Percentiles rank a stretch among this genome's conserved stretches.
phyloP scores from a whole-genome alignment of 192 early-diverging fungal genomes.

The Podochytrium sp. region DNA sequence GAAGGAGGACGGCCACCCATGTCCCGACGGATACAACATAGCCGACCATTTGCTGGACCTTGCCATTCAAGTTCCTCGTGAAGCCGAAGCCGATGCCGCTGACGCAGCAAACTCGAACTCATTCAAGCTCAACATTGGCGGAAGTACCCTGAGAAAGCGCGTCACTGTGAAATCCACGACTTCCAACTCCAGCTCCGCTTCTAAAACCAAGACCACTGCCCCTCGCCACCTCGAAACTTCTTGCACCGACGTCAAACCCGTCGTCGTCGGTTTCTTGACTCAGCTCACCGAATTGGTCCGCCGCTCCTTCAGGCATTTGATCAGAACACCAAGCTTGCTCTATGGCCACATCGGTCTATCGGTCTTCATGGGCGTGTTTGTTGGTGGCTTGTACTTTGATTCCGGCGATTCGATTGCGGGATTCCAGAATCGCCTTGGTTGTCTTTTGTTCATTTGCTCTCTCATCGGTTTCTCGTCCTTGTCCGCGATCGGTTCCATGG shows the following conservation, averaged over 20 bases:
- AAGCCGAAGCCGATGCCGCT: not conserved
- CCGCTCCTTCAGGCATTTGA: slow-evolving; percentile 41
- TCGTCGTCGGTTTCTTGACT: slow-evolving; percentile 44
- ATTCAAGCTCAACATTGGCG: too few relatives aligned
- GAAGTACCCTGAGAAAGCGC: not conserved
- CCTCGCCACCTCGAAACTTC: not conserved
- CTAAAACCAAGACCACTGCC: not conserved
- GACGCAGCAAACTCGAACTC: too few relatives aligned
- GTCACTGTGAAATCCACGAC: not conserved
- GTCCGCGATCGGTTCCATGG: slow-evolving; percentile 54
- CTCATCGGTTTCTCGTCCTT: slow-evolving; percentile 64
- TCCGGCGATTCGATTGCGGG: slow-evolving; percentile 55
- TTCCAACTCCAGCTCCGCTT: not conserved
- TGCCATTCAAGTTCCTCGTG: slow-evolving; percentile 26
- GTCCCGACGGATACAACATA: slow-evolving; percentile 70
- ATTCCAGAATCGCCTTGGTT: slow-evolving; percentile 66
- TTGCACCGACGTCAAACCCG: not conserved
- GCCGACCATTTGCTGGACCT: slow-evolving; percentile 74
- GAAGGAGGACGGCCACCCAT: slow-evolving; percentile 56
- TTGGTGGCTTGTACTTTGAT: slow-evolving; percentile 62
- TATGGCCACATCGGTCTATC: slow-evolving; percentile 54
- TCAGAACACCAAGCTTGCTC: slow-evolving; percentile 43
- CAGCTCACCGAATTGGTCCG: slow-evolving; percentile 43
- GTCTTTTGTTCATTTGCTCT: slow-evolving; percentile 63
- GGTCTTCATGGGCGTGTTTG: slow-evolving; percentile 52